Percentiles rank a stretch among this genome's conserved stretches.
Conservation (phyloP, 2,329 filamentous ascomycete genomes). For the Helotiales sp. region DNA sequence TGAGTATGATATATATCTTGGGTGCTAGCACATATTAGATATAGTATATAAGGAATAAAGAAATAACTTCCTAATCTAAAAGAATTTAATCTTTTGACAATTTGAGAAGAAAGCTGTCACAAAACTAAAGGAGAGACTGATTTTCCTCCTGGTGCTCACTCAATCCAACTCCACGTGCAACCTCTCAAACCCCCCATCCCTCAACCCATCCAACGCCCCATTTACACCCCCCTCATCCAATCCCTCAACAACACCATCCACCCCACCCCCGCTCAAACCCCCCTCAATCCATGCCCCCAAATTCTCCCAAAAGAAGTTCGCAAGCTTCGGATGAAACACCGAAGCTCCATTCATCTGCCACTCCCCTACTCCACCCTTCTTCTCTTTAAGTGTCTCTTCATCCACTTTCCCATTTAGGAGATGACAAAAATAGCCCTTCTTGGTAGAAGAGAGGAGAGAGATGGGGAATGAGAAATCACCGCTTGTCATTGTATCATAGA, state of each 20-base stretch:
- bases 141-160: too few relatives aligned
- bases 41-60: too few relatives aligned
- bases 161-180: conserved; percentile 2
- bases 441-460: conserved; percentile 37
- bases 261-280: conserved; percentile 35
- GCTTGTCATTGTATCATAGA: conserved; percentile 38
- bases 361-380: conserved; percentile 37
- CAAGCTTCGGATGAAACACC: conserved; percentile 32
- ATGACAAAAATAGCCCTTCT: conserved; percentile 37
- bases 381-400: conserved; percentile 28
- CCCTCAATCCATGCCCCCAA: conserved; percentile 33
- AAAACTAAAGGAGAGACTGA: too few relatives aligned
- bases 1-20: too few relatives aligned
- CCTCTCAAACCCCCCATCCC: conserved; percentile 34
- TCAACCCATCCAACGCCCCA: conserved; percentile 40
- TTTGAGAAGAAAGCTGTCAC: too few relatives aligned
- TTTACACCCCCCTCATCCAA: conserved; percentile 38
- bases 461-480: conserved; percentile 34
- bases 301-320: conserved; percentile 34
- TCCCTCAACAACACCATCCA: conserved; percentile 36
- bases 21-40: too few relatives aligned
- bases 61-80: too few relatives aligned
- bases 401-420: conserved; percentile 25
- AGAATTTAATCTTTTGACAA: too few relatives aligned
- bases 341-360: conserved; percentile 32